Base-by-base conservation (phyloP, 2,329 filamentous ascomycete genomes). In the Ilyonectria mors-panacis region DNA sequence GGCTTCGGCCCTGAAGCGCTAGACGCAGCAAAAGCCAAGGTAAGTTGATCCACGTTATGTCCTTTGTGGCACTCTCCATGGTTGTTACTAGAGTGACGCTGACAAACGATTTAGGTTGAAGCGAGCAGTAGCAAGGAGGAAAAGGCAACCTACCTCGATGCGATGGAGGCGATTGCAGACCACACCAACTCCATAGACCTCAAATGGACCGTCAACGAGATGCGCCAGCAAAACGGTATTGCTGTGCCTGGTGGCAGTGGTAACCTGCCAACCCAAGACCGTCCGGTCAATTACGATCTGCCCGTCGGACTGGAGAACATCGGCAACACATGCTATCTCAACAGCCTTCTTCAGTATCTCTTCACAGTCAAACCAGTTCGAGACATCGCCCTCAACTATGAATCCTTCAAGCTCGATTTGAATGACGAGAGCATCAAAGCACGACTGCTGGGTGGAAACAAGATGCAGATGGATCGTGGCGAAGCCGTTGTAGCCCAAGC, bases 241-340 rank as follows among this genome's bases (percentile, higher is more conserved):
- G 68, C 73, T 17, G 30, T 66, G 23, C 62, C 67, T 2, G 64
- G 71, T 12, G 56, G 23, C 21, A 67, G 48, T 21, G 44, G 42
- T 9, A 45, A 6, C 26, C 9, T 33, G 4, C 44, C 59, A 42
- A 47, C 12, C 23, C 50, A 48, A 19, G 42, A 48, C 17, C 68
- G 59, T 44, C 62, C 74, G 3, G 76, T 77, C 15, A 76, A 84
- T 62, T 75, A 81, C 53, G 84, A 88, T 33, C 90, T 93, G 79
- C 96, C 96, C 0, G 93, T 97, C 23, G 96, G 96, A 0, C 86
- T 98, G 6, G 88, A 91, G 70, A 99, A 98, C 74, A 97, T 98
- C 64, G 95, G 96, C 66, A 99, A 99, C 76, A 99, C 97, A 0
- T 99, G 96, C 79, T 99, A 99, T 76, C 86, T 99, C 61, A 99